Percentiles rank a stretch among this genome's conserved stretches.
Evolutionary conservation across 176 grass and related monocot species (phyloP).

Genomic region (Dactylis glomerata): DNA sequence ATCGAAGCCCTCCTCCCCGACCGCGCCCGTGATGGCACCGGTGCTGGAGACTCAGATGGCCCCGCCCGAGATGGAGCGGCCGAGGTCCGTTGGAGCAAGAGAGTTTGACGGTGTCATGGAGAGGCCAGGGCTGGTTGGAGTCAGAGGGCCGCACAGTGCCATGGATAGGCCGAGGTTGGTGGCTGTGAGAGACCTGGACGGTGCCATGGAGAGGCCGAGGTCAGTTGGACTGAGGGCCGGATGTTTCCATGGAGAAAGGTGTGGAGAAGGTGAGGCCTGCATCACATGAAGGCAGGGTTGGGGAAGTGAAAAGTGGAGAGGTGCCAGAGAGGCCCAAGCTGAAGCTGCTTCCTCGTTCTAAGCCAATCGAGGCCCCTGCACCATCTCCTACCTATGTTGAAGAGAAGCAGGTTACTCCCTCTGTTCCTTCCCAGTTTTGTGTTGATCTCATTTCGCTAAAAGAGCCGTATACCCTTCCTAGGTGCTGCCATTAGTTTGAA

Average conservation of each 20-base stretch:
- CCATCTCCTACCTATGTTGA: slow-evolving; percentile 42
- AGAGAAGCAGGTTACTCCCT: slow-evolving; percentile 63
- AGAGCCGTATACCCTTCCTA: no score
- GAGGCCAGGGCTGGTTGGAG: slow-evolving; percentile 2
- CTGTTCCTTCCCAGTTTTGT: background rate
- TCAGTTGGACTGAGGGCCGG: slow-evolving; percentile 10
- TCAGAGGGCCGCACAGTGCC: background rate
- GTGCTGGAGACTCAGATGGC: slow-evolving; percentile 32
- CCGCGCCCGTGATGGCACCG: slow-evolving; percentile 20
- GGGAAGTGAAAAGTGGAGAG: slow-evolving; percentile 37
- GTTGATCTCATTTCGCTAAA: background rate
- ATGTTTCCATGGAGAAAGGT: slow-evolving; percentile 15
- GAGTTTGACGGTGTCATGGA: slow-evolving; percentile 39
- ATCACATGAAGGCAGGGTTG: slow-evolving; percentile 63
- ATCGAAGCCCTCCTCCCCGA: slow-evolving; percentile 50
- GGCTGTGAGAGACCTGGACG: slow-evolving; percentile 45
- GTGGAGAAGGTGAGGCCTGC: slow-evolving; percentile 42
- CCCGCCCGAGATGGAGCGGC: slow-evolving; percentile 43
- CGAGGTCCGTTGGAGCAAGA: slow-evolving; percentile 49
- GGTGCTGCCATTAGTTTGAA: background rate
- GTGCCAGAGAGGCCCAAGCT: slow-evolving; percentile 64
- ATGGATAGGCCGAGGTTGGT: slow-evolving; percentile 37
- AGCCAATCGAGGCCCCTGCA: slow-evolving; percentile 54
- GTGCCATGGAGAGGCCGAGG: slow-evolving; percentile 30
- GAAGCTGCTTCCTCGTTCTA: slow-evolving; percentile 80